Evolutionary conservation across 2,329 filamentous ascomycete species (phyloP), one percentile per base, ranked within the genome.

Genomic region (Alternaria gansuensis): DNA sequence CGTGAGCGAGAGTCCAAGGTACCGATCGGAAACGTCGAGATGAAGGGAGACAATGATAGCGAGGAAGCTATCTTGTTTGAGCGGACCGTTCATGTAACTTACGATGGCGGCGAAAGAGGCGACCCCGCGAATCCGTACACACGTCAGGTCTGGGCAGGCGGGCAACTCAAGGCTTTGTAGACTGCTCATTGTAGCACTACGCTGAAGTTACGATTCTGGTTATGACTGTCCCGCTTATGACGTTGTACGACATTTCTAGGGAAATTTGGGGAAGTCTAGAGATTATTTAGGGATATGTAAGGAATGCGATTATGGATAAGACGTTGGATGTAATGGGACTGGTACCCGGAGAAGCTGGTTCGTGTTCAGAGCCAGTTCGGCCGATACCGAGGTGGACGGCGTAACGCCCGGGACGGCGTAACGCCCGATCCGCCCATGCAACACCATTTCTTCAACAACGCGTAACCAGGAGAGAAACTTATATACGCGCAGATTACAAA

Each of bases 61-160:
- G 60, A 67, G 29, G 63, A 67, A 48, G 63, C 65, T 3, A 67
- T 67, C 34, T 31, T 67, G 33, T 67, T 54, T n/a, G 63, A 67
- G 54, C 60, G 63, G 29, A 65, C 56, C 5, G 63, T 67, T 5
- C 58, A 67, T 21, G 63, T 67, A 10, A 59, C 51, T n/a, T 67
- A 65, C 37, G 60, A 65, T n/a, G 48, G 46, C 6, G 37, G 44
- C 3, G 17, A 33, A 26, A 39, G 21, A 48, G 31, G 36, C 29
- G n/a, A 23, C n/a, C 52, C 48, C 23, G 28, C 53, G 9, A 51
- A 56, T 31, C 41, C 48, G 36, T 44, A 45, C 7, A 13, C 48
- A 23, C 33, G 45, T 24, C 17, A 48, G 26, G 43, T 46, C 36
- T 57, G 52, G 53, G 46, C 34, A 31, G 41, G 24, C 8, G 46